phyloP scores from a whole-genome alignment of 1,139 yeast species.

The Yamadazyma dendronema region DNA sequence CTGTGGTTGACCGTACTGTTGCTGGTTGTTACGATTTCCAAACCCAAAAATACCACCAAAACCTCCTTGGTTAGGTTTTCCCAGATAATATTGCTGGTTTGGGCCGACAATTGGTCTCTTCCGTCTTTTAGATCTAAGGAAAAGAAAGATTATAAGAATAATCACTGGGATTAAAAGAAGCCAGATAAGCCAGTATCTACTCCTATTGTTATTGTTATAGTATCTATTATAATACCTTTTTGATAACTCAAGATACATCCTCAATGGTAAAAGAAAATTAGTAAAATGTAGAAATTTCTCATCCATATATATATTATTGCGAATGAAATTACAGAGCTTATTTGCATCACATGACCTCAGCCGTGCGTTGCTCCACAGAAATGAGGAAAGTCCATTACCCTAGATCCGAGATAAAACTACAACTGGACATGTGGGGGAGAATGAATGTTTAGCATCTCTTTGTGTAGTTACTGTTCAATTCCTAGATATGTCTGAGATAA shows the following conservation, averaged over 20 bases:
- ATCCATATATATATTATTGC: not conserved
- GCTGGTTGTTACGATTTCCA: constrained; percentile 4
- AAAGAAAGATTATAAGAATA: constrained; percentile 3
- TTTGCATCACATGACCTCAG: not conserved
- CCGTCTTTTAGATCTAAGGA: constrained; percentile 8
- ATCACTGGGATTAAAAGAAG: constrained; percentile 8
- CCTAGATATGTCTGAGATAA: no score
- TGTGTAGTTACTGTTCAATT: no score
- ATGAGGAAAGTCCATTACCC: no score
- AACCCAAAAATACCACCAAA: constrained; percentile 2
- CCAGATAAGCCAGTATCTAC: constrained; percentile 11
- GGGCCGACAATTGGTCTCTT: constrained; percentile 3
- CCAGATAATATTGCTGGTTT: constrained; percentile 8
- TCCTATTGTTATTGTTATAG: constrained; percentile 3
- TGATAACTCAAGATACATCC: not conserved
- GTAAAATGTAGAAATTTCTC: not conserved
- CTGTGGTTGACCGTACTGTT: constrained; percentile 6
- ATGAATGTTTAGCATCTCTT: no score
- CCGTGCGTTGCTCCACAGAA: not conserved
- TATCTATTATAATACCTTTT: constrained; percentile 6
- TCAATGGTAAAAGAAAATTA: no score
- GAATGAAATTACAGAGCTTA: no score
- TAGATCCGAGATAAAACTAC: no score
- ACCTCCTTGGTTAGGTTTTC: constrained; percentile 1
- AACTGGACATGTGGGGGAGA: no score